Evolutionary conservation across 768 basidiomycete genomes (phyloP).

Genomic region (Tulasnella sp.): DNA sequence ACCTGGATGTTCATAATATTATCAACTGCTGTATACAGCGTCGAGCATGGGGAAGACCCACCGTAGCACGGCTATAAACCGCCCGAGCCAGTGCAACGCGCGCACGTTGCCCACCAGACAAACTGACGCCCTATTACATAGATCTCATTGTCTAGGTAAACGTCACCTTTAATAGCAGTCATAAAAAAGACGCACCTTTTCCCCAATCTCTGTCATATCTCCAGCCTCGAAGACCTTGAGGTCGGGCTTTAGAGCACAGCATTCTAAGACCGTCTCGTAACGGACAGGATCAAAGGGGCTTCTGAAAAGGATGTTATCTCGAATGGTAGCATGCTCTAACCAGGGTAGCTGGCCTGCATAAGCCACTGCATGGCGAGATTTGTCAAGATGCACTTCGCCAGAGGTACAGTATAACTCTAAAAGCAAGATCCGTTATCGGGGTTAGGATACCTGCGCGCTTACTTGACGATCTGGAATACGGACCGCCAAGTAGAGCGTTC

Average conservation of each 20-base stretch:
- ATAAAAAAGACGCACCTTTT: conserved; percentile 43
- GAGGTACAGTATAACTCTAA: conserved; percentile 50
- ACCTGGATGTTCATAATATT: neutral
- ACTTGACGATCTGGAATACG: conserved; percentile 15
- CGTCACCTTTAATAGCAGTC: neutral
- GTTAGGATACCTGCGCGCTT: neutral
- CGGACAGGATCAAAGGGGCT: conserved; percentile 46
- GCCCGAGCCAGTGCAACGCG: conserved; percentile 69
- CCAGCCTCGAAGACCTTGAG: conserved; percentile 63
- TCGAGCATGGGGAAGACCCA: conserved; percentile 20
- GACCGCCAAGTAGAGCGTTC: conserved; percentile 57
- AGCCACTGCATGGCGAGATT: conserved; percentile 49
- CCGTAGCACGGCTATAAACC: conserved; percentile 41
- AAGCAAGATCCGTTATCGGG: neutral
- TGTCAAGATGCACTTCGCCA: conserved; percentile 45
- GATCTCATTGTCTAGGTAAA: neutral
- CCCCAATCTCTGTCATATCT: conserved; percentile 76
- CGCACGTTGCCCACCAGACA: conserved; percentile 67
- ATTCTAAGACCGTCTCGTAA: conserved; percentile 57
- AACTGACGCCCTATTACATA: conserved; percentile 33
- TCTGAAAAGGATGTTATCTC: conserved; percentile 73
- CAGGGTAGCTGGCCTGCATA: conserved; percentile 39
- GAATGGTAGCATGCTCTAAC: conserved; percentile 72
- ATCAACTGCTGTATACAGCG: too few relatives aligned
- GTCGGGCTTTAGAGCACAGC: conserved; percentile 65